Evolutionary conservation across 2,329 filamentous ascomycete species (phyloP).

Genomic region (Aspergillus calidoustus): DNA sequence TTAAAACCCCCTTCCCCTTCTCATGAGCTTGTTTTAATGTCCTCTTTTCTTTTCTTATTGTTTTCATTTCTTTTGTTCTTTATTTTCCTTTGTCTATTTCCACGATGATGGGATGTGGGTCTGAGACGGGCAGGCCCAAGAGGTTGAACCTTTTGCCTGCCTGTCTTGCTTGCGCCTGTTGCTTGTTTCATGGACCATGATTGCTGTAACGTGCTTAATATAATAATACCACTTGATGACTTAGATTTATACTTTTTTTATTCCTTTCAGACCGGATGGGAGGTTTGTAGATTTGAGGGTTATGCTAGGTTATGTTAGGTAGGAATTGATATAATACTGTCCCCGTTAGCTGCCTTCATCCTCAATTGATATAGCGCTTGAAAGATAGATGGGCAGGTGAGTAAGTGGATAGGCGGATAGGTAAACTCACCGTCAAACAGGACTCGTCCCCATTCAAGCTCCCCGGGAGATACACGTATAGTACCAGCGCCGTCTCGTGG

Average conservation of each 20-base stretch:
- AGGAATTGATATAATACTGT: slow-evolving; percentile 54
- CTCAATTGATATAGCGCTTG: neutral
- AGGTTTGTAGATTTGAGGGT: neutral
- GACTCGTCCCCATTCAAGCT: slow-evolving; percentile 49
- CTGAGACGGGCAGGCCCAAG: slow-evolving; percentile 7
- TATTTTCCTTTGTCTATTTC: slow-evolving; percentile 13
- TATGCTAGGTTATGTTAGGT: slow-evolving; percentile 33
- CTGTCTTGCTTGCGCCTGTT: neutral
- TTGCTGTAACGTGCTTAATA: slow-evolving; percentile 14
- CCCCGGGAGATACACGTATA: slow-evolving; percentile 52
- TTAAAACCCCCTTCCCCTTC: slow-evolving; percentile 14
- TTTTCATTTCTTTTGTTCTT: slow-evolving; percentile 26
- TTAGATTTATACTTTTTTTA: slow-evolving; percentile 10
- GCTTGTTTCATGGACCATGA: slow-evolving; percentile 20
- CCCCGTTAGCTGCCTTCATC: neutral
- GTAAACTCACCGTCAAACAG: slow-evolving; percentile 48
- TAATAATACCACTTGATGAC: slow-evolving; percentile 20
- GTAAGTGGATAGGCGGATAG: too few species aligned
- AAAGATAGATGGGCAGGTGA: neutral
- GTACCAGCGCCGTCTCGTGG: slow-evolving; percentile 50
- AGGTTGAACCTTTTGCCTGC: neutral
- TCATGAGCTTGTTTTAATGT: slow-evolving; percentile 22
- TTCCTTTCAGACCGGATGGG: neutral
- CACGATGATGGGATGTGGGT: slow-evolving; percentile 11
- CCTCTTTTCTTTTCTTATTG: slow-evolving; percentile 19